Percentiles rank a stretch among this genome's conserved stretches.
Evolutionary conservation across 177 flowering plant genomes (phyloP).

Genomic region (Tripterygium wilfordii): DNA sequence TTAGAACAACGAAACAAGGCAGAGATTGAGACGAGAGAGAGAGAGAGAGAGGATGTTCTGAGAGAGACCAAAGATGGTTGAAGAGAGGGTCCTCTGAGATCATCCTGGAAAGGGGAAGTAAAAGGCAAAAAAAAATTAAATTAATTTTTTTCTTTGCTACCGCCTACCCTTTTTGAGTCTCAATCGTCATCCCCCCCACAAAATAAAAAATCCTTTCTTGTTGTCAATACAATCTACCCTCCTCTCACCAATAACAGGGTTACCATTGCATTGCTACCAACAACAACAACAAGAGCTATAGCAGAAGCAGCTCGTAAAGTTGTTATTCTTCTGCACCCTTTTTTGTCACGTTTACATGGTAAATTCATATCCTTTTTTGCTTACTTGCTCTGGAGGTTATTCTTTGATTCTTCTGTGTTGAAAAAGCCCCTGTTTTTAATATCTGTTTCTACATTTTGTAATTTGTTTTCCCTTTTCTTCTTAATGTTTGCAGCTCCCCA

Average conservation of each 20-base stretch:
- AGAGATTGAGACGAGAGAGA: no score
- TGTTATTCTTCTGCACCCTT: slow-evolving; percentile 10
- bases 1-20: no score
- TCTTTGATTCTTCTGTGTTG: slow-evolving; percentile 7
- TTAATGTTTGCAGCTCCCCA: no score
- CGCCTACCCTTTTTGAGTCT: slow-evolving; percentile 23
- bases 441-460: not conserved
- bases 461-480: slow-evolving; percentile 2
- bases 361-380: slow-evolving; percentile 4
- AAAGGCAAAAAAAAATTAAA: slow-evolving; percentile 14
- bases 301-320: no score
- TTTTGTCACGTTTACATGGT: slow-evolving; percentile 21
- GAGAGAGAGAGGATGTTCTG: no score
- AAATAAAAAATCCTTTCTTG: no score
- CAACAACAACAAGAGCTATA: not conserved
- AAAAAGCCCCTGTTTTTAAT: no score
- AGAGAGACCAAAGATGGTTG: slow-evolving; percentile 28
- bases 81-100: slow-evolving; percentile 43
- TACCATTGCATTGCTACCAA: not conserved
- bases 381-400: slow-evolving; percentile 40
- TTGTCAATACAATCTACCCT: no score
- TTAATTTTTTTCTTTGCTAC: slow-evolving; percentile 35
- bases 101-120: slow-evolving; percentile 41
- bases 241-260: no score
- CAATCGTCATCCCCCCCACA: slow-evolving; percentile 6